Evolutionary conservation across 225 moss, liverwort and hornwort species (phyloP).

Genomic region (Polytrichum commune): DNA sequence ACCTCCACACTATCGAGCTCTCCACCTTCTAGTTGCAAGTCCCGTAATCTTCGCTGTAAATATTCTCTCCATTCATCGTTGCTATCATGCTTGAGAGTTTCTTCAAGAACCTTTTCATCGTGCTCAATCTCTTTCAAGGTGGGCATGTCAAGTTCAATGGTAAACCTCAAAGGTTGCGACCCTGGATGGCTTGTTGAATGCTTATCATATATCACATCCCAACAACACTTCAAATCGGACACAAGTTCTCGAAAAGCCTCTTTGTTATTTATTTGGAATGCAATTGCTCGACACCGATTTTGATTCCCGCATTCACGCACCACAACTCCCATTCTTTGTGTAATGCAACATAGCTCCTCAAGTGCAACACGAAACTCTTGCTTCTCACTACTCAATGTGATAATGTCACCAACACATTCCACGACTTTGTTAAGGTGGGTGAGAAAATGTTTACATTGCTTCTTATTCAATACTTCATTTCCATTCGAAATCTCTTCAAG

Average conservation of each 20-base stretch:
- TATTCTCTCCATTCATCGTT: not conserved
- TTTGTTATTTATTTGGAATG: not conserved
- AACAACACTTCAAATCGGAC: not conserved
- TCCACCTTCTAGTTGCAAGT: not conserved
- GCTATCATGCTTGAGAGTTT: not conserved
- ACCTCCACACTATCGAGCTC: not conserved
- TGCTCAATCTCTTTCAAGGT: not conserved
- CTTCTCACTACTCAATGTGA: not conserved
- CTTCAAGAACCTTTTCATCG: not conserved
- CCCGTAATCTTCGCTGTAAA: not conserved
- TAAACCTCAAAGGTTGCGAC: not conserved
- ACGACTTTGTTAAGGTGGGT: not conserved
- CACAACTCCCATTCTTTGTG: not conserved
- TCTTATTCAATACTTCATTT: not conserved
- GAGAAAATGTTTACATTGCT: not conserved
- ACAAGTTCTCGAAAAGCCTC: constrained; percentile 1
- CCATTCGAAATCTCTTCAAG: no score
- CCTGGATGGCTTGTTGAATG: no score
- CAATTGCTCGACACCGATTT: no score
- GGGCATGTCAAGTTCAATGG: not conserved
- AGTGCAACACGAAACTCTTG: not conserved
- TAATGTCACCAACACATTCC: not conserved
- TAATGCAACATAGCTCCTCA: not conserved
- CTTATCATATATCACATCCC: not conserved
- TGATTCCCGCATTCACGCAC: not conserved